These are phyloP conservation scores for Emergomyces pasteurianus DNA, from an alignment of 2,329 filamentous ascomycete species.

Conservation along the genomic window DNA sequence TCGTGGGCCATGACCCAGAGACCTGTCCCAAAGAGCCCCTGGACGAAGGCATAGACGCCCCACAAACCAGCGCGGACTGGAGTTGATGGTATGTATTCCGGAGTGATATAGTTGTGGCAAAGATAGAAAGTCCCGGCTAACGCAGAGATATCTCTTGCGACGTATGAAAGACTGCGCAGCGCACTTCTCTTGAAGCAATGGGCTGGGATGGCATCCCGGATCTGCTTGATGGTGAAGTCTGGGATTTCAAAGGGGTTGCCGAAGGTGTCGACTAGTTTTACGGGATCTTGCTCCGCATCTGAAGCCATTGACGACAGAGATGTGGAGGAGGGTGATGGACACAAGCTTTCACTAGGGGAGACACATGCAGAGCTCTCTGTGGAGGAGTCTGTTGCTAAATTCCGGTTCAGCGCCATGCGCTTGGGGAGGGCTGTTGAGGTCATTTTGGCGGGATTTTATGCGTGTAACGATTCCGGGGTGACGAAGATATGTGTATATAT, in stretches of 20 bases:
- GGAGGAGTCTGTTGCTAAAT: conserved; percentile 41
- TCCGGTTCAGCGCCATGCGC: conserved; percentile 40
- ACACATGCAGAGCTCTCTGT: conserved; percentile 41
- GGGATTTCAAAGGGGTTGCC: conserved; percentile 90
- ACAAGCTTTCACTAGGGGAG: conserved; percentile 49
- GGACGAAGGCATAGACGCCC: conserved; percentile 62
- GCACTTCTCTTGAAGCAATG: conserved; percentile 92
- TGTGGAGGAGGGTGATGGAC: conserved; percentile 64
- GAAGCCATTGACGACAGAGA: conserved; percentile 85
- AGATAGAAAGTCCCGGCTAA: conserved; percentile 70
- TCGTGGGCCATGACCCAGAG: conserved; percentile 96
- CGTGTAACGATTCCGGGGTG: background rate
- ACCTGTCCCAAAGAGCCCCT: conserved; percentile 88
- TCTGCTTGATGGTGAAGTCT: conserved; percentile 95
- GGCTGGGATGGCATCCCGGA: conserved; percentile 90
- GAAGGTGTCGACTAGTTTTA: conserved; percentile 73
- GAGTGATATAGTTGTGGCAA: conserved; percentile 82
- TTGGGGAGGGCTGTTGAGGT: conserved; percentile 40
- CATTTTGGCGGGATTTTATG: conserved; percentile 23
- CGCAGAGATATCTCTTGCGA: conserved; percentile 64
- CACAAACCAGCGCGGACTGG: conserved; percentile 54
- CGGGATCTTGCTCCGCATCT: conserved; percentile 37
- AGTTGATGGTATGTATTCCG: conserved; percentile 63
- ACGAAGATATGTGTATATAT: background rate
- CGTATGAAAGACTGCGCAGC: conserved; percentile 63